These are phyloP conservation scores for Syzygium jambos DNA, from an alignment of 345 rosid species.

Conservation along the genomic window DNA sequence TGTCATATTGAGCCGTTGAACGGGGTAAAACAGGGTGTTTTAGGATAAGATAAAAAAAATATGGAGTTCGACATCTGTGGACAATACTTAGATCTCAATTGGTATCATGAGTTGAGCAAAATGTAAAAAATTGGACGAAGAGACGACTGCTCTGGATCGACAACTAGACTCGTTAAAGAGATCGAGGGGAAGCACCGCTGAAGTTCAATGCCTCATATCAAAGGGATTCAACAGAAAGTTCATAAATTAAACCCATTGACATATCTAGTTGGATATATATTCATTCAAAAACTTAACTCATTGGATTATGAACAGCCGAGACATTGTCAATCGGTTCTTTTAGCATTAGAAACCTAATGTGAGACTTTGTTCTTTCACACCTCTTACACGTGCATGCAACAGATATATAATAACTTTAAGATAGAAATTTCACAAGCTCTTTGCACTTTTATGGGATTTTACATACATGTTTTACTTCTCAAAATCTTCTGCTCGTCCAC, in stretches of 20 bases:
- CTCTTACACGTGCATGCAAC: background rate
- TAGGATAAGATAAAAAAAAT: background rate
- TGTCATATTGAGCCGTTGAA: background rate
- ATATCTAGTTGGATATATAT: background rate
- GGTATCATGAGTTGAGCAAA: background rate
- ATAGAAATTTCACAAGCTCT: background rate
- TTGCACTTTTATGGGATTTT: background rate
- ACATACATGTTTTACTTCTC: background rate
- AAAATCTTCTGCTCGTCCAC: background rate
- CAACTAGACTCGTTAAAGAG: background rate
- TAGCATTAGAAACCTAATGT: too few relatives aligned
- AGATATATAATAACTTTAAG: background rate
- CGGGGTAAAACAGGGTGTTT: background rate
- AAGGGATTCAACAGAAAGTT: background rate
- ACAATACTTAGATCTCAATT: background rate
- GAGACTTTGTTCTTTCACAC: background rate
- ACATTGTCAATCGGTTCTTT: background rate
- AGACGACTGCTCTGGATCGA: background rate
- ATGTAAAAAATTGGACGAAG: background rate
- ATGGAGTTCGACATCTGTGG: background rate
- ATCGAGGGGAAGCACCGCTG: fast-evolving
- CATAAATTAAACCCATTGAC: background rate
- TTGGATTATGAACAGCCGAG: background rate
- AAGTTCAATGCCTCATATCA: background rate
- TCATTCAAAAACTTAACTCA: background rate